Base-by-base conservation (phyloP, 345 rosid species). In the Moringa oleifera region DNA sequence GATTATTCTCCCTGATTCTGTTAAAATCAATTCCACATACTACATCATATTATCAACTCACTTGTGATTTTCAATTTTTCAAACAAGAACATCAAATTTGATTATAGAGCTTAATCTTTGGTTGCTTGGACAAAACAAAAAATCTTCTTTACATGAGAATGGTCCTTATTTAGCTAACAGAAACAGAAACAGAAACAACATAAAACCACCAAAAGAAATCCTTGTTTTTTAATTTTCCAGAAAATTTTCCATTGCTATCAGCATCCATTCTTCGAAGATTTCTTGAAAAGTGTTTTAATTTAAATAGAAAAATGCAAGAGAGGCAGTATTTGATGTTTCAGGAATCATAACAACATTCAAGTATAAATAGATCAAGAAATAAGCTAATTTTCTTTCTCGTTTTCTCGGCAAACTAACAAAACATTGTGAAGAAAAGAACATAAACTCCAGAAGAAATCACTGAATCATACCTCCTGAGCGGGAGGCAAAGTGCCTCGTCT, bases 401-500 rank as follows among this genome's bases (percentile, higher is more conserved):
- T 64, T 59, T 65, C 60, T 54, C 20, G 19, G 55, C 51, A 25
- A 65, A 57, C 66, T 68, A 66, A 62, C 47, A 45, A 25, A 21
- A 23, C 5, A 37, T 36, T 20, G 17, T 25, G 0, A 25, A 19
- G 55, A 25, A 31, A 41, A 36, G 46, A 9, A 17, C 16, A 18
- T 16, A 67, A 59, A 58, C 10, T 65, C 19, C n/a, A 41, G 18
- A 28, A 55, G 5, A 15, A 0, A 51, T 6, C 18, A 33, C 23
- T 28, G 4, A 53, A 25, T 0, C 54, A 8, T 59, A 90, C 98
- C 96, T 86, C 91, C 68, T 81, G 88, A 68, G 72, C 97, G 52
- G 94, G 96, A 77, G 96, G 97, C 15, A 90, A 78, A 20, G 62
- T 58, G 53, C 72, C 71, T 58, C 80, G 80, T 61, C 70, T 82